Evolutionary conservation across 805 yeast species (phyloP).

Genomic region (Ogataea trehalophila): DNA sequence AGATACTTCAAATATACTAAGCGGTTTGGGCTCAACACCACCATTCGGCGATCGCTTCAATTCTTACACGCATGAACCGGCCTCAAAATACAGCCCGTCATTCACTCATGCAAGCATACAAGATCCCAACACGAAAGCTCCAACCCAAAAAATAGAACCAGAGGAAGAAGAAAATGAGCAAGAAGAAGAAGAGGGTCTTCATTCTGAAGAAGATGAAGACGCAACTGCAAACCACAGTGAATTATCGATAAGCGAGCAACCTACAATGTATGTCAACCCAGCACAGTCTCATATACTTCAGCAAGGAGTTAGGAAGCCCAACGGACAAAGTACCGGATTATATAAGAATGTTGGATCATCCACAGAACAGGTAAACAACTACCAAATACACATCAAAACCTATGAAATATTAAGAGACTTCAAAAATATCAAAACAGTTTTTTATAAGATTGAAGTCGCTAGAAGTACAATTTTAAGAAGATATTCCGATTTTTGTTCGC

Average conservation of each 20-base stretch:
- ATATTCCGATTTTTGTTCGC: constrained; percentile 86
- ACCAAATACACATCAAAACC: constrained; percentile 2
- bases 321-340: too few species aligned
- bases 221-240: constrained; percentile 5
- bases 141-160: background rate
- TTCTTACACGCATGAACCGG: too few species aligned
- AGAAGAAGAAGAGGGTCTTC: constrained; percentile 2
- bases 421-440: constrained; percentile 28
- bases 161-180: constrained; percentile 2
- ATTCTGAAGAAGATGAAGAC: constrained; percentile 1
- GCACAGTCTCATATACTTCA: constrained; percentile 5
- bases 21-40: background rate
- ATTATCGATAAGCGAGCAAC: constrained; percentile 11
- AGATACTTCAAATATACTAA: background rate
- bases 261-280: constrained; percentile 16
- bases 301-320: background rate
- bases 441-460: constrained; percentile 23
- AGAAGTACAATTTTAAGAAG: constrained; percentile 51
- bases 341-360: too few species aligned
- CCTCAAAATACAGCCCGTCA: too few species aligned
- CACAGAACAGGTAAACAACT: background rate
- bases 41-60: too few species aligned
- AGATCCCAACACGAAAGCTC: background rate
- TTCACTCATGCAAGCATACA: background rate
- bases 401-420: constrained; percentile 24